Base-by-base conservation (phyloP, 108 stramenopile genomes). In the Skeletonema tropicum region DNA sequence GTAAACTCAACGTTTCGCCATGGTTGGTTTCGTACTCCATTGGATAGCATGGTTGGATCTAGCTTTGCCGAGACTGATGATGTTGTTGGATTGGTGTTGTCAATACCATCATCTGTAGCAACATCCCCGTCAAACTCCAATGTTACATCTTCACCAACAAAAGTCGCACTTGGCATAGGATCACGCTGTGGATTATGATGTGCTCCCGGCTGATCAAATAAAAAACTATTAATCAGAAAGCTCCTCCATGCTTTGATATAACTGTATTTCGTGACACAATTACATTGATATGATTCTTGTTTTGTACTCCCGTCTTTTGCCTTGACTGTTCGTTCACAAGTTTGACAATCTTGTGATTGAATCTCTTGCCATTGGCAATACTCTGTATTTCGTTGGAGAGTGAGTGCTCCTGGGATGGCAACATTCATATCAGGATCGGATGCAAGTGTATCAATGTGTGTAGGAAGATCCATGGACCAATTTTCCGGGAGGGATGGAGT, bases 111-210 rank as follows among this genome's bases (percentile, higher is more conserved):
- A 3, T 67, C 66, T 8, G 7, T 23, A 21, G 9, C 10, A 10
- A 55, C 21, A 55, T 55, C 52, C 23, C 29, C 70, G 15, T 68
- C 41, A 30, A 75, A 75, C 1, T 46, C 17, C n/a, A 74, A 15
- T 14, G 39, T 52, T 3, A 68, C 74, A 38, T 36, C 70, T 0
- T 62, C 57, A 4, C 38, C 70, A 57, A 64, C 48, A 48, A 81
- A 81, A n/a, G 46, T 76, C 9, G 6, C 12, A 30, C 36, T 73
- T 9, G 80, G 80, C 76, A 81, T 57, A 6, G 80, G 80, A 76
- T 81, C 80, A 39, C 80, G 46, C 35, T 71, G 69, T 8, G 80
- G 80, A 71, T 81, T 81, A 33, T 81, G 46, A 77, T 81, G 80
- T 7, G 80, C 80, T 6, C 71, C 80, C 9, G 80, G 76, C 75